Conservation (phyloP, 192 early-diverging fungal genomes). For the Coemansia sp. region DNA sequence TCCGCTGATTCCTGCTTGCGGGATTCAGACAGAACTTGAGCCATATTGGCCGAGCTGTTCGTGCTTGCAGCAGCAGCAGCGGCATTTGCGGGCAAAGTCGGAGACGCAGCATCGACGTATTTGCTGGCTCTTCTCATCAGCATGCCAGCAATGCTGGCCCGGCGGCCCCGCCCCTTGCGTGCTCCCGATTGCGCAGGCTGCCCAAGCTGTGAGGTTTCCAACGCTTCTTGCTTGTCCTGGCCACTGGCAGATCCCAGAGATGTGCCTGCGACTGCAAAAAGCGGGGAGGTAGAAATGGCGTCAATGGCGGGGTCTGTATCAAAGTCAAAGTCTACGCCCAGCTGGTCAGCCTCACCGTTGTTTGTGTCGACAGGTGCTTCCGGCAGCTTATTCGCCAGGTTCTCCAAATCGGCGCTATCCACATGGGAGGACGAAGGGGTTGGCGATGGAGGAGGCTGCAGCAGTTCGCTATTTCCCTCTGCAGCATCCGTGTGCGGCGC, state of each 20-base stretch:
- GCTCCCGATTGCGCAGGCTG: not conserved
- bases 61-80: not conserved
- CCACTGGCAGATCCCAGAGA: too few species aligned
- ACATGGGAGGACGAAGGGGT: not conserved
- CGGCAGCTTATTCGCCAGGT: not conserved
- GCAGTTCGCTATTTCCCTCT: not conserved
- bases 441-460: not conserved
- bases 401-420: not conserved
- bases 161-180: constrained; percentile 20
- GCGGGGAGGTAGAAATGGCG: constrained; percentile 29
- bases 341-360: not conserved
- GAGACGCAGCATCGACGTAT: constrained; percentile 7
- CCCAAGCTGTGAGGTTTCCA: too few species aligned
- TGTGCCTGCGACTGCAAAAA: constrained; percentile 10
- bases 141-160: constrained; percentile 38
- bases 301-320: constrained; percentile 30
- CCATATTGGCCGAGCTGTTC: not conserved
- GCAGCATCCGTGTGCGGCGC: not conserved
- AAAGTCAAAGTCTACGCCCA: constrained; percentile 38
- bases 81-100: not conserved
- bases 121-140: constrained; percentile 28
- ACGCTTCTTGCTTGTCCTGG: too few species aligned
- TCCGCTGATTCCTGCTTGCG: too few species aligned
- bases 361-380: not conserved
- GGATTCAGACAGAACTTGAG: not conserved